phyloP scores from a whole-genome alignment of 441 rosid genomes.

The Manihot esculenta region DNA sequence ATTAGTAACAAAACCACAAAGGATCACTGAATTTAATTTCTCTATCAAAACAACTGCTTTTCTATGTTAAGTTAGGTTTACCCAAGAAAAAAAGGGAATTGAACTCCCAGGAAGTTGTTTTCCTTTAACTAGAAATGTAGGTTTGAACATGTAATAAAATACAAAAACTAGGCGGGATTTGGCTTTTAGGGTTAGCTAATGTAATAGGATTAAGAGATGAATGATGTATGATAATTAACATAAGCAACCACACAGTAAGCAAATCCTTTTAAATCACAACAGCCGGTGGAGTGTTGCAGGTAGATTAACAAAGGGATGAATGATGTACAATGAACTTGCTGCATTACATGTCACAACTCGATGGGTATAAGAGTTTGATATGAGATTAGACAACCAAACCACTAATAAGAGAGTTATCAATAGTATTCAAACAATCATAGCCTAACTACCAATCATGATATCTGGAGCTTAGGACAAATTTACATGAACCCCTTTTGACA shows the following conservation, averaged over 20 bases:
- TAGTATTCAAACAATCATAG: conserved; percentile 7
- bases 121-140: neutral
- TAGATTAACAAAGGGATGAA: neutral
- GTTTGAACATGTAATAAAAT: neutral
- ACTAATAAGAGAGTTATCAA: neutral
- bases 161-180: no score
- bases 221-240: no score
- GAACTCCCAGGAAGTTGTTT: neutral
- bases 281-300: neutral
- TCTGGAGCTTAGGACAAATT: conserved; percentile 13
- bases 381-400: neutral
- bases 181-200: neutral
- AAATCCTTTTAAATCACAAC: neutral
- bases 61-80: no score
- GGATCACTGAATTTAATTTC: no score
- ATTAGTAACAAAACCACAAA: no score
- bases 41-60: no score
- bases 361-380: neutral
- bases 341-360: neutral
- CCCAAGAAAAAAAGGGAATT: no score
- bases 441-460: conserved; percentile 14
- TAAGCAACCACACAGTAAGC: no score
- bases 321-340: neutral
- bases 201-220: no score
- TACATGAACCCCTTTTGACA: neutral